Base-by-base conservation (phyloP, 2,329 filamentous ascomycete species). In the Pleomassaria siparia region DNA sequence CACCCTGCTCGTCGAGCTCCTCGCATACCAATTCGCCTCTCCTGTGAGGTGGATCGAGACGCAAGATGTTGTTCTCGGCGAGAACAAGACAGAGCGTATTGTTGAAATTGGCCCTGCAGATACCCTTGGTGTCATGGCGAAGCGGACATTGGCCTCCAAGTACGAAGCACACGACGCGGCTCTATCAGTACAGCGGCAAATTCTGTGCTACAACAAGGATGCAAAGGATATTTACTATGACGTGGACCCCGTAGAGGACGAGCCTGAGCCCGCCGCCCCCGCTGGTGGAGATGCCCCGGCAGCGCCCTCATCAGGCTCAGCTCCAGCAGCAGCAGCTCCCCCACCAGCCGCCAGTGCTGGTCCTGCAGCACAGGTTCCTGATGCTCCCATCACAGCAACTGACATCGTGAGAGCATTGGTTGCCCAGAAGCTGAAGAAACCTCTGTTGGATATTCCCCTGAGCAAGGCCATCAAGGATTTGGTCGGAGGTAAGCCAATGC, bases 31-130 rank as follows among this genome's bases (percentile, higher is more conserved):
- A 73, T 99, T 99, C 74, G 94, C 94, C 65, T 97, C 92, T 45
- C 94, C 94, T 42, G 94, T 99, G 64, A 87, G 94, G 85, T 99
- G 94, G 94, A 99, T 99, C 75, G 94, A 99, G 78, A 99, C 94
- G 46, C 94, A 99, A 77, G 94, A 99, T 92, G 94, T 99, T 64
- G 94, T 99, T 68, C 88, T 99, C 63, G 92, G 88, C 57, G 91
- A 97, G 75, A 94, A 95, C 78, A 88, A 86, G 43, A 95, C 94
- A 42, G 94, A 99, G 81, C 86, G 94, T 69, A 95, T 99, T 69
- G 94, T 99, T 64, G 94, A 99, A 75, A 87, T 99, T 63, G 94
- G 94, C 71, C 94, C 94, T 21, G 91, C 92, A 64, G 92, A 99
- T 74, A 99, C 94, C 21, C 84, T 99, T 28, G 92, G 92, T 70